A percentile compares a stretch with the other conserved stretches of the same genome.
phyloP scores from a whole-genome alignment of 768 basidiomycete genomes.

The Boletus tylopilopsis region DNA sequence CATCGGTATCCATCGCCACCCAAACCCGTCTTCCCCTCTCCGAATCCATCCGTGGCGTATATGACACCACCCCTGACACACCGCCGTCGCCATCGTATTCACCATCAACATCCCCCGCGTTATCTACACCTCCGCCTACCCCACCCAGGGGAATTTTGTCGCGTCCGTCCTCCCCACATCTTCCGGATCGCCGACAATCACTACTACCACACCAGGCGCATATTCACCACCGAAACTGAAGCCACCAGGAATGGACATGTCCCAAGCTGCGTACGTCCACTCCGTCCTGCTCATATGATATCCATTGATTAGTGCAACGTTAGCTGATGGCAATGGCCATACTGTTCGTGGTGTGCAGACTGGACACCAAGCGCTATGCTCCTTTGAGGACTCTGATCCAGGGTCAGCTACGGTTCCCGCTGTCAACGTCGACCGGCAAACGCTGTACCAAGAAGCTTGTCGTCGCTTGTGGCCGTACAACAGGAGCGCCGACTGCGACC shows the following conservation, averaged over 20 bases:
- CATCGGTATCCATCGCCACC: constrained; percentile 31
- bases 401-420: no score
- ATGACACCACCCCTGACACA: constrained; percentile 44
- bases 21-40: constrained; percentile 20
- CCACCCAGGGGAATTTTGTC: constrained; percentile 37
- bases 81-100: constrained; percentile 55
- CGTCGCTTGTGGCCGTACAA: no score
- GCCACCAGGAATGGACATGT: no score
- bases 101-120: constrained; percentile 51
- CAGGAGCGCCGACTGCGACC: no score
- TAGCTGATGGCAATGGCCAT: neutral
- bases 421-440: no score
- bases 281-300: neutral
- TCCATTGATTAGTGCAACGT: neutral
- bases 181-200: no score
- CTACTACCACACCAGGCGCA: no score
- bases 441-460: no score
- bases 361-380: neutral
- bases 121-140: constrained; percentile 59
- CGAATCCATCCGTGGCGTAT: constrained; percentile 13
- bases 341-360: constrained; percentile 10
- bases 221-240: no score
- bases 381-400: neutral
- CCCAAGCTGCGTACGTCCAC: constrained; percentile 3
- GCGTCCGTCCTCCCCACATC: no score